These are phyloP conservation scores for Zygnema circumcarinatum DNA, from an alignment of 139 green algal genomes.

Conservation along the genomic window DNA sequence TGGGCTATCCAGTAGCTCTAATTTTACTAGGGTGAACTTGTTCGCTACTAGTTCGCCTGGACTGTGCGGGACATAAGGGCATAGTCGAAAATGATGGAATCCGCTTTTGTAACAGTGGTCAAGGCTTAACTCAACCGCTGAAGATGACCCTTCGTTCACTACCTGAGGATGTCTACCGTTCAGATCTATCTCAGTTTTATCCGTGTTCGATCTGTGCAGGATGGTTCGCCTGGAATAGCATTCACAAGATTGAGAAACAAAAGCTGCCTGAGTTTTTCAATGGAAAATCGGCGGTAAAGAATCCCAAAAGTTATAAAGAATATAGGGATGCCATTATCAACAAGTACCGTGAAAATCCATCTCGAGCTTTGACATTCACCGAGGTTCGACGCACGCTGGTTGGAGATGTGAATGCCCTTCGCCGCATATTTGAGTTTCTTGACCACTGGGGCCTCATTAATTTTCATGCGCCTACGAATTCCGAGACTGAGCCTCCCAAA, in stretches of 20 bases:
- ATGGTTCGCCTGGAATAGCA: slow-evolving; percentile 78
- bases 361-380: slow-evolving; percentile 72
- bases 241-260: slow-evolving; percentile 72
- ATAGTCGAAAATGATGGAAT: too few species aligned
- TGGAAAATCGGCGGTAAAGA: slow-evolving; percentile 55
- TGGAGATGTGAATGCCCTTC: slow-evolving; percentile 72
- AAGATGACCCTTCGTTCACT: too few species aligned
- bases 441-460: slow-evolving; percentile 91
- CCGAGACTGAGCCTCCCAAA: not conserved
- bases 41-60: too few species aligned
- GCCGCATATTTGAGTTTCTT: slow-evolving; percentile 80
- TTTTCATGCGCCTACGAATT: slow-evolving; percentile 54
- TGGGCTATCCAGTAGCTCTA: too few species aligned
- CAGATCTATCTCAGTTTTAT: too few species aligned
- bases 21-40: too few species aligned
- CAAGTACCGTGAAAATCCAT: slow-evolving; percentile 71
- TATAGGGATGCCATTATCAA: slow-evolving; percentile 78
- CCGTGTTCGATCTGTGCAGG: slow-evolving; percentile 62
- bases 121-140: too few species aligned
- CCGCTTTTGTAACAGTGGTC: too few species aligned
- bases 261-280: slow-evolving; percentile 78
- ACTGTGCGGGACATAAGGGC: too few species aligned
- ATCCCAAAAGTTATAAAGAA: slow-evolving; percentile 67
- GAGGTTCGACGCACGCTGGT: slow-evolving; percentile 65
- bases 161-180: too few species aligned